Conservation (phyloP, 2,329 filamentous ascomycete genomes). For the Trichoderma sp. region DNA sequence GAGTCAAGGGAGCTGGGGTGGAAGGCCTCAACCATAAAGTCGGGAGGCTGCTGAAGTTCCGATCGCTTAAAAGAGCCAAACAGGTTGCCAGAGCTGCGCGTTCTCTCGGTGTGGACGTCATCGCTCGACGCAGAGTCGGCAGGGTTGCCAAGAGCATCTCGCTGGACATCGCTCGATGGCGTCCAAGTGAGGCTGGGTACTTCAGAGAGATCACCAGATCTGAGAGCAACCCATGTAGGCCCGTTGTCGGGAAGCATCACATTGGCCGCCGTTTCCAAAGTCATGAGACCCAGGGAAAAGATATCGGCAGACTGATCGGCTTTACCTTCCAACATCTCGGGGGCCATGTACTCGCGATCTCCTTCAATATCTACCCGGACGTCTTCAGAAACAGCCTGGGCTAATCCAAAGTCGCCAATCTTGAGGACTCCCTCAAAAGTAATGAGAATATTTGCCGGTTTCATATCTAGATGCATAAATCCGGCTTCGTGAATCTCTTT, state of each 20-base stretch:
- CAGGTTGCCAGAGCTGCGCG: conserved; percentile 34
- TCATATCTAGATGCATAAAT: conserved; percentile 81
- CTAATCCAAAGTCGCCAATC: conserved; percentile 84
- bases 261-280: conserved; percentile 92
- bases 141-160: conserved; percentile 63
- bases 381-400: conserved; percentile 72
- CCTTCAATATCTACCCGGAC: conserved; percentile 83
- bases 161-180: conserved; percentile 64
- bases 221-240: conserved; percentile 82
- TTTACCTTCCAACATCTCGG: conserved; percentile 81
- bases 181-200: conserved; percentile 85
- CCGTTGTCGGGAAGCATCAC: conserved; percentile 93
- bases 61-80: conserved; percentile 49
- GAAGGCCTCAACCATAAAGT: conserved; percentile 79
- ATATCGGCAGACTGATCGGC: conserved; percentile 91
- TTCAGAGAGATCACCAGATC: conserved; percentile 84
- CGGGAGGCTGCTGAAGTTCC: conserved; percentile 63
- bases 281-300: conserved; percentile 90
- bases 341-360: conserved; percentile 93
- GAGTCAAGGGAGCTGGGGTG: conserved; percentile 76
- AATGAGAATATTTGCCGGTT: conserved; percentile 81
- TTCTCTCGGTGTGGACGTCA: conserved; percentile 33
- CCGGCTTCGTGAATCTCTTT: conserved; percentile 86
- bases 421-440: conserved; percentile 78
- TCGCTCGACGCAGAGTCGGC: conserved; percentile 39